Evolutionary conservation across 2,329 filamentous ascomycete species (phyloP), one percentile per base, ranked within the genome.

Genomic region (Beauveria bassiana): DNA sequence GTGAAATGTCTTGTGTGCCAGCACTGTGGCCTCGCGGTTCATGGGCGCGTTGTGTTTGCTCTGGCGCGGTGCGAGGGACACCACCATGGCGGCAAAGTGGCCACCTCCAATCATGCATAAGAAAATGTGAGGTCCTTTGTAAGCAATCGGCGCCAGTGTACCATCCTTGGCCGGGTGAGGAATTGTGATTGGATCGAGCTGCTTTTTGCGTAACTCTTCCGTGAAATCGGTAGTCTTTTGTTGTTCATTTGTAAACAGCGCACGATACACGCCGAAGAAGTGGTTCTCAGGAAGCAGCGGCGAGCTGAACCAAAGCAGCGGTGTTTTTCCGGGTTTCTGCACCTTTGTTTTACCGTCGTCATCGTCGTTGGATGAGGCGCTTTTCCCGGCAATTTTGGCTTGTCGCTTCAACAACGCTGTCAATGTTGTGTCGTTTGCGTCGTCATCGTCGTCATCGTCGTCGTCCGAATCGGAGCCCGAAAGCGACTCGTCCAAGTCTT

Each of bases 101-200:
- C 95, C 95, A 63, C 95, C 95, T 26, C 95, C 95, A 56, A 99
- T 96, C 95, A 99, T 99, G 75, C 93, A 98, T 53, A 99, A 83
- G 71, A 99, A 98, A 55, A 96, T 86, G 71, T 98, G 93, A 2
- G 92, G 91, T 8, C 88, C 87, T 26, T 86, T 84, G 70, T 88
- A 85, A 3, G 79, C 78, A 10, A 82, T 75, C 1, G 79, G 76
- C 2, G 82, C 79, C 5, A 85, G 73, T 18, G 79, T 77, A 2
- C 85, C 84, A 53, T 86, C 86, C 61, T 84, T 85, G 43, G 80
- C 75, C 2, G 82, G 77, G 64, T 82, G 82, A 38, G 74, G 80
- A 61, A 74, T 78, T 47, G 75, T 73, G 69, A 78, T 84, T 0
- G 91, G 86, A 3, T 83, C 78, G 1, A 96, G 77, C 70, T 97